Evolutionary conservation across 192 early-diverging fungal genomes (phyloP), one percentile per base, ranked within the genome.

Genomic region (Phlyctochytrium planicorne): DNA sequence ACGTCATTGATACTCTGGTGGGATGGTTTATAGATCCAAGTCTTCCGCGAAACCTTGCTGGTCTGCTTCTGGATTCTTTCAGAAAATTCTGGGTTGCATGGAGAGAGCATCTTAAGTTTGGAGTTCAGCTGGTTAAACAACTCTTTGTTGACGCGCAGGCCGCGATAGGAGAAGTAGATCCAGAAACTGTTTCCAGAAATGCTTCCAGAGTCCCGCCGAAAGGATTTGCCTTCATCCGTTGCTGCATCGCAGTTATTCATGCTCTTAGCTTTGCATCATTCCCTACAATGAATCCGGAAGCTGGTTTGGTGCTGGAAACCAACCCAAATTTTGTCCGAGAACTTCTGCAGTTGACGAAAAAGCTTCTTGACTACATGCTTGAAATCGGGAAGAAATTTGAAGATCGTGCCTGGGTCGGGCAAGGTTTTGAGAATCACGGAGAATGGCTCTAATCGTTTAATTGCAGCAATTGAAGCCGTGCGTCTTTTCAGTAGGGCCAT

Each of bases 1-100:
- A 76, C 27, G 76, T 91, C 55, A 69, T 91, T 47, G 85, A 89
- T 76, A 69, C 89, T 27, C 76, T 92, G 20, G 80, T 90, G 27
- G 89, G 86, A 12, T 91, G 91, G 89, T 69, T 82, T 64, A 78
- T 89, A 34, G 89, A 91, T 69, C 66, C 73, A n/a, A 60, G 62
- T 14, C 63, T 84, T 0, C 72, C 75, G 0, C 75, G 70, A 33
- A 30, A 61, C 3, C 68, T 86, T 6, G 68, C 75, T 53, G 57
- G 29, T 1, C 68, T 78, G 20, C 80, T 91, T 34, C 65, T 71
- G 24, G 83, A 83, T 4, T 61, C 78, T 1, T 79, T 85, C 57
- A 70, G 65, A 53, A 70, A 64, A 52, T 72, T 82, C 36, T 68
- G 71, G 53, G 20, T 40, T 14, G 81, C 75, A 52, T 90, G 88